Evolutionary conservation across 441 rosid genomes (phyloP), one percentile per base, ranked within the genome.

Genomic region (Biscutella laevigata): DNA sequence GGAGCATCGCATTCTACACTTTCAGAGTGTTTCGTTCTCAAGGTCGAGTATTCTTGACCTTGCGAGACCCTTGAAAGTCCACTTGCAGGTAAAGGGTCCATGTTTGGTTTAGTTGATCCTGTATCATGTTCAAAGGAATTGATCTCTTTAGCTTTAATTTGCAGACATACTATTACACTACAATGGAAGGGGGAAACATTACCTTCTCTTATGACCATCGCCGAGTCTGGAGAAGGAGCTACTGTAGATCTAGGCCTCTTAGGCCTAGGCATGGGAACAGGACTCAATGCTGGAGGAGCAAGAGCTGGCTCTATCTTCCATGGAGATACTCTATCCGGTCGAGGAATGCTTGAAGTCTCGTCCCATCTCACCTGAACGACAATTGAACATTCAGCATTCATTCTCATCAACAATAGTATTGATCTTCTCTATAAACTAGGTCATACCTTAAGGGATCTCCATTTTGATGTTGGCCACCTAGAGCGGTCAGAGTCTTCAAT

Each of bases 241-340:
- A 73, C 26, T 60, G 53, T 86, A 48, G 94, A 27, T 55, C 99
- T 76, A 7, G 94, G 83, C 74, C 94, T 77, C 69, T 92, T 92
- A 27, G 87, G 73, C 74, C 94, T 74, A 27, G 90, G 73, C 70
- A 79, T 57, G 11, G 95, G 95, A 68, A 81, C 85, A 42, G 94
- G 83, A 67, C 76, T 80, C 46, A 84, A 60, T 8, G 91, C 94
- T 48, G 92, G 89, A 63, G 94, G 90, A 49, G 98, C 78, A 64
- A 84, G 43, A 27, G 95, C 92, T 58, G 95, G 95, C 58, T 94
- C 97, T 66, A 94, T 77, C 67, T 88, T 84, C 99, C 99, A 94
- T 8, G 94, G 96, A 8, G 99, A 94, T 57, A 94, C 99, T 72
- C 95, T 76, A 10, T 89, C 95, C 3, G 97, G 97, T 40, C 95